These are phyloP conservation scores for Cephalotrichum gorgonifer DNA, from an alignment of 2,329 filamentous ascomycete genomes.

Conservation along the genomic window DNA sequence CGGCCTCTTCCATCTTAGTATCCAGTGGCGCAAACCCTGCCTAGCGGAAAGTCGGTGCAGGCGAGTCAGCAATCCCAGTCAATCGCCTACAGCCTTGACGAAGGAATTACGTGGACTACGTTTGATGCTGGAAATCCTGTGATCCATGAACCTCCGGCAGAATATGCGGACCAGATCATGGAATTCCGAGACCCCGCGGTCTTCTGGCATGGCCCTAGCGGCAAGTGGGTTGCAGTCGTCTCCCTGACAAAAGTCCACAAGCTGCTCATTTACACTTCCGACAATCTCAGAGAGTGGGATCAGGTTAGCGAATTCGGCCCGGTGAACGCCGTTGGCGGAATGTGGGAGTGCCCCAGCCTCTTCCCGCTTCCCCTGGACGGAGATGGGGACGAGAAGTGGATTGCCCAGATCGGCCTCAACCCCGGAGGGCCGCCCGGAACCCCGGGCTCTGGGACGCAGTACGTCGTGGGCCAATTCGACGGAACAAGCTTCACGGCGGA, in stretches of 20 bases:
- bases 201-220: constrained; percentile 3
- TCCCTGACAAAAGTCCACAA: constrained; percentile 2
- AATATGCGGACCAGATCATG: not conserved
- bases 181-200: constrained; percentile 5
- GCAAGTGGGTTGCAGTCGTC: constrained; percentile 2
- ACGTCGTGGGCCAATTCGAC: constrained; percentile 5
- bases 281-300: constrained; percentile 4
- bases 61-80: constrained; percentile 3
- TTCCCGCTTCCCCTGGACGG: constrained; percentile 3
- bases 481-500: constrained; percentile 1
- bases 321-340: not conserved
- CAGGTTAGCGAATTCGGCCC: constrained; percentile 3
- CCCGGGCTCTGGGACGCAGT: constrained; percentile 2
- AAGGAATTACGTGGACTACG: constrained; percentile 3
- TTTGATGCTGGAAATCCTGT: constrained; percentile 5
- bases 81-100: constrained; percentile 5
- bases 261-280: constrained; percentile 5
- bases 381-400: not conserved
- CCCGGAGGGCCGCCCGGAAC: constrained; percentile 5
- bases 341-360: constrained; percentile 6
- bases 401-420: constrained; percentile 5
- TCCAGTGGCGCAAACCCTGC: constrained; percentile 1
- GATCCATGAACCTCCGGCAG: not conserved
- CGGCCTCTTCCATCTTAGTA: not conserved
- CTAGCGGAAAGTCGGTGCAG: constrained; percentile 1